Evolutionary conservation across 2,329 filamentous ascomycete genomes (phyloP), one percentile per base, ranked within the genome.

Genomic region (Sarocladium oryzae): DNA sequence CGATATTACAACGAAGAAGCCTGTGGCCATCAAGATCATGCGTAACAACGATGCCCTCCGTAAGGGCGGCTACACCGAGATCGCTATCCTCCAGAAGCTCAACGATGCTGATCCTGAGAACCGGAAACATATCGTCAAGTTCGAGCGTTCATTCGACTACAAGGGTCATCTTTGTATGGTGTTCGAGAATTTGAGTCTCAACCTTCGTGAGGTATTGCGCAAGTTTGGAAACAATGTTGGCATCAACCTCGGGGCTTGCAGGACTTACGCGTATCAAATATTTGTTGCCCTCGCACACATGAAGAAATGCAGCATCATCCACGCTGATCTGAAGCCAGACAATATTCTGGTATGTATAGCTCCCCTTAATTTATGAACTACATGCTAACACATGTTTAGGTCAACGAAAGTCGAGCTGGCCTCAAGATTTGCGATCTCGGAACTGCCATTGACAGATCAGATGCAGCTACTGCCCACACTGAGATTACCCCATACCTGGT

Each of bases 11-110:
- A 88, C 79, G 53, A 85, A 84, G 61, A 80, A 81, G 59, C 67
- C 87, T n/a, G 91, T 97, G 28, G 93, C 93, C 21, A 88, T 99
- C 76, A 99, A 99, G 71, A 93, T 99, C 60, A 95, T 97, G 69
- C 88, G 93, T 56, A 95, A 95, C 68, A 97, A 99, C 61, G 91
- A 96, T 63, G 88, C 89, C 11, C 86, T 96, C 66, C 80, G 84
- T 58, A 96, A 96, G 68, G 91, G 90, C 41, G 93, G 91, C 18
- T 84, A 90, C 67, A 96, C 93, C 53, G 93, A 99, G 66, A 95
- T 97, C 64, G 87, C 89, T 37, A 96, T 97, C 57, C 71, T 99
- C 43, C 82, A 93, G 63, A 91, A 92, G 63, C 81, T 99, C 51
- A 89, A 87, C 60, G 83, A 86, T 43, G 84, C 87, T 26, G 93